Evolutionary conservation across 208 protist genomes (phyloP).

Genomic region (Porcisia deanei): DNA sequence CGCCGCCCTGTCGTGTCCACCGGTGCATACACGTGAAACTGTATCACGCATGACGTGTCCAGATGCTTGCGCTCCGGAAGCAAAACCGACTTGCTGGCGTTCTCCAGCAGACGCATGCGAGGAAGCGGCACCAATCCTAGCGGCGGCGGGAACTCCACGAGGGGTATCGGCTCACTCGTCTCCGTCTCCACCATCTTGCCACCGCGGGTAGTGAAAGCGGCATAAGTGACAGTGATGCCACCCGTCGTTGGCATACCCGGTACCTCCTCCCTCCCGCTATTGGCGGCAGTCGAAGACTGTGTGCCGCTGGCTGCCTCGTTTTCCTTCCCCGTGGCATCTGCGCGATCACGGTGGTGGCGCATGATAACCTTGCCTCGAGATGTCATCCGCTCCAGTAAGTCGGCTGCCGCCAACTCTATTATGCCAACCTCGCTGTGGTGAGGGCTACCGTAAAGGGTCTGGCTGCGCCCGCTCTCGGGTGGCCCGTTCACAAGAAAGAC

Average conservation of each 20-base stretch:
- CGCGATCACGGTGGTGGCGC: constrained; percentile 32
- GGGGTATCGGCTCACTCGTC: constrained; percentile 49
- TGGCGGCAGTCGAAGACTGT: constrained; percentile 3
- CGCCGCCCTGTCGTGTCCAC: constrained; percentile 70
- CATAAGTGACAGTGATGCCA: constrained; percentile 73
- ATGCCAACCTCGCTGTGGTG: constrained; percentile 80
- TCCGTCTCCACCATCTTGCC: constrained; percentile 63
- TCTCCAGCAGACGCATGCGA: constrained; percentile 70
- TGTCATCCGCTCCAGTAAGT: constrained; percentile 60
- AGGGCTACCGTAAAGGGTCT: constrained; percentile 87
- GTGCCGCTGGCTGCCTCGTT: constrained; percentile 12
- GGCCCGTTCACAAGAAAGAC: constrained; percentile 78
- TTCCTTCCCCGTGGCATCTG: constrained; percentile 15
- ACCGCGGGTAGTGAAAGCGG: constrained; percentile 76
- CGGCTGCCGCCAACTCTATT: constrained; percentile 75
- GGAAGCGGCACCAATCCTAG: constrained; percentile 69
- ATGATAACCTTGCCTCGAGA: constrained; percentile 34
- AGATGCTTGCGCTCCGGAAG: constrained; percentile 71
- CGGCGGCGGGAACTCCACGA: constrained; percentile 81
- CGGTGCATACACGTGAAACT: constrained; percentile 87
- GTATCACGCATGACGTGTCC: constrained; percentile 80
- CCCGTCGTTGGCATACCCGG: constrained; percentile 28
- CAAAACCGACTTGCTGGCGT: constrained; percentile 52
- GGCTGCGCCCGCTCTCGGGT: constrained; percentile 79
- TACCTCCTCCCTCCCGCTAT: constrained; percentile 12